Evolutionary conservation across 176 grass and related monocot genomes (phyloP).

Genomic region (Bolboschoenus planiculmis): DNA sequence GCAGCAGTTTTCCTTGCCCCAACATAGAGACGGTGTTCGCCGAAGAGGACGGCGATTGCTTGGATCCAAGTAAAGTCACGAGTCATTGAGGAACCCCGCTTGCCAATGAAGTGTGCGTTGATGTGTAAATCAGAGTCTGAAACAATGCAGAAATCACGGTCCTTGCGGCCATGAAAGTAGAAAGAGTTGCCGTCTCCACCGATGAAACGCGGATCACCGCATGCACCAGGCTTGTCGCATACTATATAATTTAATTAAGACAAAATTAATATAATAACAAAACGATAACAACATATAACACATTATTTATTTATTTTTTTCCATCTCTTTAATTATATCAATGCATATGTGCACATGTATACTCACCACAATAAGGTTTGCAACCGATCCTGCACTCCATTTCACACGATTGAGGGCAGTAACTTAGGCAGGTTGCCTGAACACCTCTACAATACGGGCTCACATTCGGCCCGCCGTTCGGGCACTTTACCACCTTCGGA

Average conservation of each 20-base stretch:
- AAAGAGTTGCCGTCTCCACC: slow-evolving; percentile 8
- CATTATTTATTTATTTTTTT: too few species aligned
- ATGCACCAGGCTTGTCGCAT: not conserved
- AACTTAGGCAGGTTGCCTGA: too few species aligned
- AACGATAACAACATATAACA: too few species aligned
- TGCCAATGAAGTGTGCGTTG: slow-evolving; percentile 33
- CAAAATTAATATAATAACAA: too few species aligned
- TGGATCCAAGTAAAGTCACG: slow-evolving; percentile 17
- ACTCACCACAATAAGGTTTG: too few species aligned
- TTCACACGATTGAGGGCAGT: too few species aligned
- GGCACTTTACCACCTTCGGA: too few species aligned
- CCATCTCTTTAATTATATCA: too few species aligned
- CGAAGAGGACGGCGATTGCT: slow-evolving; percentile 17
- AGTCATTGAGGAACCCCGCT: slow-evolving; percentile 1
- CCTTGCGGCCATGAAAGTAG: slow-evolving; percentile 11
- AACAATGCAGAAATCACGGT: not conserved
- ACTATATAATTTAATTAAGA: not conserved
- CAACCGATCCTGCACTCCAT: too few species aligned
- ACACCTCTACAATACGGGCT: too few species aligned
- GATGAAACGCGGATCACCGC: slow-evolving; percentile 9
- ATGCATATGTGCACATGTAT: too few species aligned
- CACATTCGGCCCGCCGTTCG: too few species aligned
- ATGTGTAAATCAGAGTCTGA: slow-evolving; percentile 28
- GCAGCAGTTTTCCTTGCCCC: slow-evolving; percentile 1
- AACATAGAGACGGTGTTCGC: slow-evolving; percentile 8